These are phyloP conservation scores for Ceratocystis cubensis DNA, from an alignment of 2,329 filamentous ascomycete genomes.

Conservation along the genomic window DNA sequence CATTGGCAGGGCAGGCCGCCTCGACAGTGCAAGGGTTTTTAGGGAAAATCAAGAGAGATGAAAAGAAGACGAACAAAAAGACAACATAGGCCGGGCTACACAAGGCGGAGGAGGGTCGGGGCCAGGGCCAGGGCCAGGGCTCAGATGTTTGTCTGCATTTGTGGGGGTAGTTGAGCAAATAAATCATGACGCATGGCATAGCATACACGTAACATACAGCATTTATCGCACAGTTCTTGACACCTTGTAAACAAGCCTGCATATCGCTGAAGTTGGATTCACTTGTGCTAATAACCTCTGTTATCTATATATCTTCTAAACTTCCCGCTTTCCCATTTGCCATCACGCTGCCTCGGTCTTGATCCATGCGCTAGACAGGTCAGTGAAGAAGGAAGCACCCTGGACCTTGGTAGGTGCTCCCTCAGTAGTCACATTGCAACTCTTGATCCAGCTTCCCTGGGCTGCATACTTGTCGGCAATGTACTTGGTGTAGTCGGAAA, in stretches of 20 bases:
- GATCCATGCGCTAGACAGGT: constrained; percentile 32
- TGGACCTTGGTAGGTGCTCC: constrained; percentile 32
- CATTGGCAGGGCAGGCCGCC: constrained; percentile 26
- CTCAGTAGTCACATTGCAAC: constrained; percentile 36
- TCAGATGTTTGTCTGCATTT: background rate
- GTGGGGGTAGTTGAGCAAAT: constrained; percentile 9
- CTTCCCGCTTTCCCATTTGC: too few relatives aligned
- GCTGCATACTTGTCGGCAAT: constrained; percentile 34
- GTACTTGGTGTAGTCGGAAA: constrained; percentile 36
- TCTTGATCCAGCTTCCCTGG: constrained; percentile 38
- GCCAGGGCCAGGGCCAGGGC: too few relatives aligned
- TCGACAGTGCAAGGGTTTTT: constrained; percentile 37
- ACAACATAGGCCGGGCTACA: constrained; percentile 30
- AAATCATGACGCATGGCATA: background rate
- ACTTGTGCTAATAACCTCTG: background rate
- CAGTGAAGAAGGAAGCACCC: constrained; percentile 39
- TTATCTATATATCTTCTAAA: background rate
- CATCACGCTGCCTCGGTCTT: constrained; percentile 19
- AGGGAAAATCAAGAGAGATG: constrained; percentile 28
- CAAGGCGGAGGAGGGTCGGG: constrained; percentile 24
- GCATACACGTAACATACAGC: too few relatives aligned
- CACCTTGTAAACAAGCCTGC: background rate
- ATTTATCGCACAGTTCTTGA: background rate
- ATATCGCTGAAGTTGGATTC: too few relatives aligned
- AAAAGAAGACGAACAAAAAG: constrained; percentile 37